Evolutionary conservation across 768 basidiomycete genomes (phyloP), one percentile per base, ranked within the genome.

Genomic region (Myochromella boudieri): DNA sequence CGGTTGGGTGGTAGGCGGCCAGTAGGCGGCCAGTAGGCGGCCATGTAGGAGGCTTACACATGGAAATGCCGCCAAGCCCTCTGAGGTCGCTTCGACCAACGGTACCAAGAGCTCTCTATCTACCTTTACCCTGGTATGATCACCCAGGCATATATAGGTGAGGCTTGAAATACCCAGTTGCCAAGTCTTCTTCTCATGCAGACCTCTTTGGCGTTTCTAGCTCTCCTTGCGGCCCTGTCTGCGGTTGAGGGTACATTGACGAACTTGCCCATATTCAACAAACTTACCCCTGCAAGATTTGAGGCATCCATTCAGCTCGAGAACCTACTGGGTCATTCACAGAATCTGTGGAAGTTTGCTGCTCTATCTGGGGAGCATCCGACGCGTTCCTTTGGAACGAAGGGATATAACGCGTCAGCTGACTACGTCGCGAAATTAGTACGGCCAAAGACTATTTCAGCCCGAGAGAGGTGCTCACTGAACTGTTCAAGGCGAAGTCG

Each of bases 371-470:
- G 50, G 4, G 60, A 55, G 42, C 46, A 54, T 15, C 59, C 60
- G 2, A 67, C 59, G 12, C 61, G 66, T 20, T 58, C 57, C 12
- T 65, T 65, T 29, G 66, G 63, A 15, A 60, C 59, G 12, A 49
- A 39, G n/a, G 64, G 61, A 11, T 63, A 65, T 44, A 64, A 64
- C 46, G 58, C 63, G 26, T 62, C 61, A 15, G 54, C 62, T 26
- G 46, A 53, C 12, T 67, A 67, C 47, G 58, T 67, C 49, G 61
- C 62, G 46, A 48, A 48, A 17, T 38, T 56, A 18, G 56, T 67
- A 25, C 24, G 50, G 14, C n/a, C n/a, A n/a, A n/a, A n/a, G n/a
- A n/a, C n/a, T n/a, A n/a, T n/a, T n/a, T n/a, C n/a, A n/a, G n/a
- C n/a, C n/a, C n/a, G n/a, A n/a, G n/a, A n/a, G n/a, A n/a, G n/a